Percentiles rank a stretch among this genome's conserved stretches.
phyloP scores from a whole-genome alignment of 129 eudicot species.

The Deinandra increscens region DNA sequence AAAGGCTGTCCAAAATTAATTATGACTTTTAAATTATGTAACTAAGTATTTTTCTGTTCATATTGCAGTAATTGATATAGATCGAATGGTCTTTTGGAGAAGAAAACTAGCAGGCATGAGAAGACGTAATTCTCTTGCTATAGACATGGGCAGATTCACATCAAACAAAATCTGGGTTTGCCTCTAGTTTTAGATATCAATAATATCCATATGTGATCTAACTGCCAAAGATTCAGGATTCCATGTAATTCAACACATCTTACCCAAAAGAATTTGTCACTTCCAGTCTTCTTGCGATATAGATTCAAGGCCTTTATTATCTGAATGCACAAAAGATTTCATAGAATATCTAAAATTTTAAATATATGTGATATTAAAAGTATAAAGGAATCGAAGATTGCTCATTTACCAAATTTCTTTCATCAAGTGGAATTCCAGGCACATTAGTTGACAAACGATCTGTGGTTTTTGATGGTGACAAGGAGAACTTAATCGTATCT shows the following conservation, averaged over 20 bases:
- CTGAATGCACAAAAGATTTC: conserved; percentile 45
- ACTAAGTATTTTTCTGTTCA: not conserved
- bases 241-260: conserved; percentile 1
- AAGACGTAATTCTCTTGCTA: not conserved
- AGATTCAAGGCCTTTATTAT: conserved; percentile 90
- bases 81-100: not conserved
- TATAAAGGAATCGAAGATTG: conserved; percentile 11
- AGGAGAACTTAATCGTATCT: conserved; percentile 86
- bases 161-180: not conserved
- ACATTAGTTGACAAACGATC: conserved; percentile 91
- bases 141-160: not conserved
- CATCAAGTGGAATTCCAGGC: conserved; percentile 94
- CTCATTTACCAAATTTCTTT: conserved; percentile 67
- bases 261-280: conserved; percentile 90
- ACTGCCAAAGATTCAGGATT: not conserved
- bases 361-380: conserved; percentile 8
- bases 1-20: not conserved
- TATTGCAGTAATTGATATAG: conserved; percentile 8
- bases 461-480: conserved; percentile 82
- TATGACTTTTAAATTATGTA: not conserved
- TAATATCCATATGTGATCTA: not conserved
- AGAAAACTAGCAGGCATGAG: conserved; percentile 11
- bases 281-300: conserved; percentile 83
- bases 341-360: not conserved
- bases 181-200: not conserved